A percentile compares a stretch with the other conserved stretches of the same genome.
These are phyloP conservation scores for Dendryphion nanum DNA, from an alignment of 2,329 filamentous ascomycete genomes.

Conservation along the genomic window DNA sequence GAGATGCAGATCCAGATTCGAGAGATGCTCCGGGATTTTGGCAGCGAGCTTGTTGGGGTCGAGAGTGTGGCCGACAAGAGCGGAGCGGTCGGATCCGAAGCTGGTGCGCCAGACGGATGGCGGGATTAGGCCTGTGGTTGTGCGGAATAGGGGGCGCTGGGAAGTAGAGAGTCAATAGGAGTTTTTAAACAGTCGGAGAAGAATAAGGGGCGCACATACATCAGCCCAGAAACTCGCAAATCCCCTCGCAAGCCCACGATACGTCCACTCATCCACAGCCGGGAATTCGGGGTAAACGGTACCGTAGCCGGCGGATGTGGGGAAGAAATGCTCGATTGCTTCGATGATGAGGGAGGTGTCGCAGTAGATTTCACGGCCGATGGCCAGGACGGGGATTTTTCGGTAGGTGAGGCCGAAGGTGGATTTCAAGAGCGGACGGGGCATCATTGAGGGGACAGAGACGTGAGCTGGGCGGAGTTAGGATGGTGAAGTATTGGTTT, in stretches of 20 bases:
- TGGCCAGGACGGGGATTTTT: conserved; percentile 35
- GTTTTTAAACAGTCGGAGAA: background rate
- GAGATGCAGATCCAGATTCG: conserved; percentile 38
- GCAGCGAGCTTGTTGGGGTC: conserved; percentile 37
- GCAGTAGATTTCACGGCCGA: conserved; percentile 35
- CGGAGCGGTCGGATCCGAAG: conserved; percentile 40
- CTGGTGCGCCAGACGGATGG: conserved; percentile 38
- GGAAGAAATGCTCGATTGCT: conserved; percentile 32
- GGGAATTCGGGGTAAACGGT: conserved; percentile 34
- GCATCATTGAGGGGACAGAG: conserved; percentile 41
- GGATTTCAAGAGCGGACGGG: conserved; percentile 34
- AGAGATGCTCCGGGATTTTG: conserved; percentile 41
- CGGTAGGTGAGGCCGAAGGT: conserved; percentile 41
- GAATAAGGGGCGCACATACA: conserved; percentile 8
- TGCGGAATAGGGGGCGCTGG: conserved; percentile 38
- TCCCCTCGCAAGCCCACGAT: conserved; percentile 36
- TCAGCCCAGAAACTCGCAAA: conserved; percentile 45
- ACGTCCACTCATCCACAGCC: conserved; percentile 28
- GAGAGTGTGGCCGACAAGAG: conserved; percentile 41
- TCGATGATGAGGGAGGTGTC: conserved; percentile 36
- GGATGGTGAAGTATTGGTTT: background rate
- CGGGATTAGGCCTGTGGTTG: conserved; percentile 43
- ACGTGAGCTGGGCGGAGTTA: conserved; percentile 27
- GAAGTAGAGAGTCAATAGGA: background rate
- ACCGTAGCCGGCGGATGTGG: conserved; percentile 24